Evolutionary conservation across 164 flowering plant species (phyloP).

Genomic region (Vitis riparia): DNA sequence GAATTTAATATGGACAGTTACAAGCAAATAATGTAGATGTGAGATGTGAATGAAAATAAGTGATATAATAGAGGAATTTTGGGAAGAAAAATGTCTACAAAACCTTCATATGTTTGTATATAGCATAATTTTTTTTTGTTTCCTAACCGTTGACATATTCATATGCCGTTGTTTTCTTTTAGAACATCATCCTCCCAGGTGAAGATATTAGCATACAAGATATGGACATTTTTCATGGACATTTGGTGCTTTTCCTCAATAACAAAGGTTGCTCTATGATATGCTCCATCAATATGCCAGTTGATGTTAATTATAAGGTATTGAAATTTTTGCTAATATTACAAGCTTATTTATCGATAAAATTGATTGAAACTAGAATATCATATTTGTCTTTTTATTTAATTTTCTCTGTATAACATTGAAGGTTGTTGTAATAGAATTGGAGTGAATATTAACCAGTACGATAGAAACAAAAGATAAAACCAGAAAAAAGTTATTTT

Average conservation of each 20-base stretch:
- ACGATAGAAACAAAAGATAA: not conserved
- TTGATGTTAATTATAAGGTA: conserved; percentile 53
- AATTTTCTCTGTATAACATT: not conserved
- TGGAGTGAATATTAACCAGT: not conserved
- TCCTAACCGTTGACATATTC: not conserved
- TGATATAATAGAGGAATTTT: too few relatives aligned
- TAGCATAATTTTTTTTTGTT: not conserved
- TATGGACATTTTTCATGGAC: conserved; percentile 79
- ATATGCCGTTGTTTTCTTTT: conserved; percentile 3
- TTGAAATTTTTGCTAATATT: not conserved
- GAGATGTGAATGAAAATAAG: too few relatives aligned
- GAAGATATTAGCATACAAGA: conserved; percentile 61
- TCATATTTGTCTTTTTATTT: not conserved
- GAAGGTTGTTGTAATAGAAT: not conserved
- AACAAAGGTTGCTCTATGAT: conserved; percentile 50
- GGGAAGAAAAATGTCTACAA: too few relatives aligned
- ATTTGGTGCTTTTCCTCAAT: conserved; percentile 74
- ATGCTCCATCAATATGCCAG: conserved; percentile 77
- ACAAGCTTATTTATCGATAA: not conserved
- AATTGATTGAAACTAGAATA: not conserved
- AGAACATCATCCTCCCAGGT: conserved; percentile 68
- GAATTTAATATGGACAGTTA: too few relatives aligned
- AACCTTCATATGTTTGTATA: too few relatives aligned
- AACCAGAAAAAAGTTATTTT: too few relatives aligned
- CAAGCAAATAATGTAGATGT: too few relatives aligned